Percentiles rank a stretch among this genome's conserved stretches.
These are phyloP conservation scores for Ampelomyces quisqualis DNA, from an alignment of 2,329 filamentous ascomycete species.

Conservation along the genomic window DNA sequence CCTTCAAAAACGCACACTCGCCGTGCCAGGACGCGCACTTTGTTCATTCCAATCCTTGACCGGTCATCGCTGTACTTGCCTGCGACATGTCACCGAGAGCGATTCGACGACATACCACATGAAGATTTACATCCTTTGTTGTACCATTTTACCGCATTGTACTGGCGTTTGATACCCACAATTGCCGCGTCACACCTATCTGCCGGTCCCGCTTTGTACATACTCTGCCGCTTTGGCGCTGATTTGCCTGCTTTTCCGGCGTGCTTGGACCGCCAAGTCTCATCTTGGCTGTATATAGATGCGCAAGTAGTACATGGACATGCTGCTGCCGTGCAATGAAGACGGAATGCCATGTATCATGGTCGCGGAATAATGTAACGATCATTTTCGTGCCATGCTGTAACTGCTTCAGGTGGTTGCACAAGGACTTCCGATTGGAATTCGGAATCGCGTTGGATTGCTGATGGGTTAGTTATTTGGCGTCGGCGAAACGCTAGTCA, in stretches of 20 bases:
- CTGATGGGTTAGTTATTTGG: too few species aligned
- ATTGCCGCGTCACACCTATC: conserved; percentile 6
- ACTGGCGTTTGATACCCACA: conserved; percentile 40
- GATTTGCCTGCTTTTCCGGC: conserved; percentile 4
- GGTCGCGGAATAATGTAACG: not conserved
- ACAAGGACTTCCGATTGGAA: too few species aligned
- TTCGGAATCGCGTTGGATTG: too few species aligned
- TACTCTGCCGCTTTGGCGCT: conserved; percentile 7
- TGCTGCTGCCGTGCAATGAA: too few species aligned
- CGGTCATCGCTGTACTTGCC: too few species aligned
- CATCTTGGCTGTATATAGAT: too few species aligned
- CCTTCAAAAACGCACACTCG: conserved; percentile 31
- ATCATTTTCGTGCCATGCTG: not conserved
- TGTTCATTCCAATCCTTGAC: conserved; percentile 39
- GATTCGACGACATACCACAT: conserved; percentile 18
- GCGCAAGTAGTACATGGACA: too few species aligned
- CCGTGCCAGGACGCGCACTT: conserved; percentile 37
- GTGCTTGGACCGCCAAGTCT: not conserved
- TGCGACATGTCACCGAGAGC: too few species aligned
- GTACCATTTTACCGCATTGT: conserved; percentile 28
- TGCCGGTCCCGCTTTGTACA: conserved; percentile 13
- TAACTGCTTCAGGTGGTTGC: not conserved
- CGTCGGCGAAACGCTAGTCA: too few species aligned
- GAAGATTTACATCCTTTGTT: conserved; percentile 20
- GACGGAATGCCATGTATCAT: too few species aligned